Conservation (phyloP, 768 basidiomycete genomes). For the Cystofilobasidium macerans region DNA sequence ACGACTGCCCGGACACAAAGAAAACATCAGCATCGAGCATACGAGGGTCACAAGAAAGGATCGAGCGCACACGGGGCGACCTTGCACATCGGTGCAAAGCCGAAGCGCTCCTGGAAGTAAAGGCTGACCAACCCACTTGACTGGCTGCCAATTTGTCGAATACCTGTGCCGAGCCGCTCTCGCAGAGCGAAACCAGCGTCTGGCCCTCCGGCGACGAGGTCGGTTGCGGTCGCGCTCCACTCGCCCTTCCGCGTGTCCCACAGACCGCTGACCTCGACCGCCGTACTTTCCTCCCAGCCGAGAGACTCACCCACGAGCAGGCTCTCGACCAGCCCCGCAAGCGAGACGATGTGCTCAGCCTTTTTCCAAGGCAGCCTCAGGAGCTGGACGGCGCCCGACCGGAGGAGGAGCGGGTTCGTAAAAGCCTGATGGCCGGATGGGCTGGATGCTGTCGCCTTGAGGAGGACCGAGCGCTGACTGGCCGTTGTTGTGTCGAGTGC, state of each 20-base stretch:
- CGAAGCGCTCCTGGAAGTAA: conserved; percentile 68
- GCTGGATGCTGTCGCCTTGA: not conserved
- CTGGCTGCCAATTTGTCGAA: no score
- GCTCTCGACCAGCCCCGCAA: conserved; percentile 58
- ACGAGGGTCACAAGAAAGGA: no score
- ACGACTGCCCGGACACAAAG: conserved; percentile 59
- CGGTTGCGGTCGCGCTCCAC: conserved; percentile 70
- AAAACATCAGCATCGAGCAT: conserved; percentile 53
- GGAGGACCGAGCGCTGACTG: conserved; percentile 4
- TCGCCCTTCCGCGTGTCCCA: conserved; percentile 55
- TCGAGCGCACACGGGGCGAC: not conserved
- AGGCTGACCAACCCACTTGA: conserved; percentile 56
- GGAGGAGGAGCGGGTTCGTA: conserved; percentile 66
- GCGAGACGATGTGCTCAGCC: conserved; percentile 67
- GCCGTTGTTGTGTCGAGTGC: conserved; percentile 1
- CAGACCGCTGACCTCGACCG: conserved; percentile 58
- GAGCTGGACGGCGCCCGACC: conserved; percentile 62
- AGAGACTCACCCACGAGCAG: conserved; percentile 51
- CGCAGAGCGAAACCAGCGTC: conserved; percentile 63
- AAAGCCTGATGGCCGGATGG: conserved; percentile 52
- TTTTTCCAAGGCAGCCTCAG: conserved; percentile 65
- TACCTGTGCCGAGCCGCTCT: conserved; percentile 72
- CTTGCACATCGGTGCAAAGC: conserved; percentile 55
- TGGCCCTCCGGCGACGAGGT: conserved; percentile 62
- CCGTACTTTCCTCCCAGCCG: conserved; percentile 62